Evolutionary conservation across 306 rosid species (phyloP), one percentile per base, ranked within the genome.

Genomic region (Parietaria judaica): DNA sequence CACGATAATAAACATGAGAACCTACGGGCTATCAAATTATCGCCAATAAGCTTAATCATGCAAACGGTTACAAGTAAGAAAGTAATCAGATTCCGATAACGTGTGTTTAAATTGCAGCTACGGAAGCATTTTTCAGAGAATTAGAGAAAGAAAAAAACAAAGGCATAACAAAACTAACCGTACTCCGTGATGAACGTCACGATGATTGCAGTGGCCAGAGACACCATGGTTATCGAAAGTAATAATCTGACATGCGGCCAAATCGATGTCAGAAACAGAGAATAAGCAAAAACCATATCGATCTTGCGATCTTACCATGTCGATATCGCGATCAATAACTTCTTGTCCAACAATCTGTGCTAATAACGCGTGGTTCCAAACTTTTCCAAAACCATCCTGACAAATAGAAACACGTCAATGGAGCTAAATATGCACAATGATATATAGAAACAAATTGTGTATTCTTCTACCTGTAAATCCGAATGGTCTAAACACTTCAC

Each of bases 191-290:
- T 88, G 85, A 73, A 88, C 90, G 39, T 86, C 98, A 61, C 81
- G 36, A 58, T 92, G 98, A 77, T 92, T 88, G 72, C 95, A 84
- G 77, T 92, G 98, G 64, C 98, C 96, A 0, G 98, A 92, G 64
- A 92, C 85, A 68, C 95, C 98, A 53, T 88, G 61, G 36, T 67
- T 70, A 72, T 86, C 96, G 43, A 92, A 92, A 56, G 96, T 84
- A 82, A 92, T 77, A 59, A 92, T 80, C 96, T 92, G 84, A 58
- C 37, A 76, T 53, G 60, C 62, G 65, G 8, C 65, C 45, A 56
- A 73, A 60, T 51, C 49, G 17, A 11, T 14, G 56, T 48, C 15
- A 44, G 50, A 36, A 35, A 61, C 8, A 10, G 14, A 4, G 13
- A n/a, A 49, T 11, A n/a, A 49, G 53, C 9, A 49, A 7, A 49